phyloP scores from a whole-genome alignment of 1,139 yeast species.

The Zygoascus hellenicus region DNA sequence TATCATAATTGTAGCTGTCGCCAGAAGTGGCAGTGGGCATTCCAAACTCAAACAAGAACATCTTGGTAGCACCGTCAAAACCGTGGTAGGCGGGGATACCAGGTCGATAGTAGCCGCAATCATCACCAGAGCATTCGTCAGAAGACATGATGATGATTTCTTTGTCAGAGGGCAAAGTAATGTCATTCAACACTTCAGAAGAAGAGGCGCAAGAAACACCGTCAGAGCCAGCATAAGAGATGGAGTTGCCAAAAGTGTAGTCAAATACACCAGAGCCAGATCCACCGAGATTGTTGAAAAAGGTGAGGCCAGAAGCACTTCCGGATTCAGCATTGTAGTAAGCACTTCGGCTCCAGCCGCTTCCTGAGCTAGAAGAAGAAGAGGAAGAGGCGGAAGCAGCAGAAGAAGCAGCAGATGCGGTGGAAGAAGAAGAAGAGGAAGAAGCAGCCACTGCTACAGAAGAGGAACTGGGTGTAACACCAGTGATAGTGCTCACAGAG shows the following conservation, averaged over 20 bases:
- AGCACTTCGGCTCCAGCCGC: constrained; percentile 68
- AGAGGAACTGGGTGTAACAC: constrained; percentile 21
- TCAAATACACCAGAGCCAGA: constrained; percentile 86
- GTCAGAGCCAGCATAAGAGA: constrained; percentile 70
- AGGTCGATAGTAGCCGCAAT: constrained; percentile 82
- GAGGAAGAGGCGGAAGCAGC: constrained; percentile 23
- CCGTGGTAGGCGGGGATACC: constrained; percentile 94
- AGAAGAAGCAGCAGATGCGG: constrained; percentile 17
- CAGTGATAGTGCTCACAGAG: constrained; percentile 21
- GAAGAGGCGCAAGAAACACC: constrained; percentile 62
- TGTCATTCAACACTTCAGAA: constrained; percentile 57
- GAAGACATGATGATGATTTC: constrained; percentile 79
- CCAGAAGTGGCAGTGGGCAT: constrained; percentile 64
- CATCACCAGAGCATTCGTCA: constrained; percentile 50
- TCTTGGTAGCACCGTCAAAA: constrained; percentile 59
- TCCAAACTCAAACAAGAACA: constrained; percentile 82
- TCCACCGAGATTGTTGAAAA: constrained; percentile 70
- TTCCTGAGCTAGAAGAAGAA: constrained; percentile 26
- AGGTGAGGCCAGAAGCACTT: constrained; percentile 62
- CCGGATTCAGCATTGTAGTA: constrained; percentile 59
- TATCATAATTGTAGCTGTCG: constrained; percentile 49
- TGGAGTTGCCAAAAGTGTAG: constrained; percentile 77
- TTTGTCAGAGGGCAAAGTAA: constrained; percentile 60
- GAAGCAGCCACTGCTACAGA: constrained; percentile 23
- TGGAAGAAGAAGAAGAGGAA: constrained; percentile 16